A percentile compares a stretch with the other conserved stretches of the same genome.
phyloP scores from a whole-genome alignment of 768 basidiomycete species.

The Paxillus ammoniavirescens region DNA sequence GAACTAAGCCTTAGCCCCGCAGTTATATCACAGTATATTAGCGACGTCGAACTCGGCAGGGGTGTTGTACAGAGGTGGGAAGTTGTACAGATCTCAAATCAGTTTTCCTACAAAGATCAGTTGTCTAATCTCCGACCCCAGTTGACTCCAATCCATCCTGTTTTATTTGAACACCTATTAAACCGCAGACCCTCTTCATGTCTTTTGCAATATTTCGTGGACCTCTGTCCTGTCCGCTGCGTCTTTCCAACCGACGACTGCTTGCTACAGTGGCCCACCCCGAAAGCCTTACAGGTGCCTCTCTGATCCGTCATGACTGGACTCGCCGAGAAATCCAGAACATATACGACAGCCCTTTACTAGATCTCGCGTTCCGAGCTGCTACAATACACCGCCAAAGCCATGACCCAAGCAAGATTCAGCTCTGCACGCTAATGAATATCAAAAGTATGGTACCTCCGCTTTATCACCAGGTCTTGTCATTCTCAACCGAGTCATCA shows the following conservation, averaged over 20 bases:
- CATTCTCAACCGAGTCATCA: slow-evolving; percentile 10
- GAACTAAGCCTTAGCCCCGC: not conserved
- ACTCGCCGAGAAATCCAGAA: slow-evolving; percentile 74
- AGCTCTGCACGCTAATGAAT: slow-evolving; percentile 97
- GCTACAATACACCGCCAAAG: slow-evolving; percentile 81
- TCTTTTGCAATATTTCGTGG: slow-evolving; percentile 5
- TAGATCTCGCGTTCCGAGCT: slow-evolving; percentile 87
- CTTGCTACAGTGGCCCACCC: slow-evolving; percentile 55
- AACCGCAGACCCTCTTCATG: slow-evolving; percentile 8
- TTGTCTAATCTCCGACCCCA: not conserved
- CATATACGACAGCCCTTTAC: slow-evolving; percentile 82
- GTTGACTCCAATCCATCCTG: no score
- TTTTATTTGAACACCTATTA: not conserved
- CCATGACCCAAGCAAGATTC: slow-evolving; percentile 88
- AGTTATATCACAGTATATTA: not conserved
- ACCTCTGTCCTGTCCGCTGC: slow-evolving; percentile 7
- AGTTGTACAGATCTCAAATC: not conserved
- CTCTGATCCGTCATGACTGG: slow-evolving; percentile 63
- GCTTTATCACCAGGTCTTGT: slow-evolving; percentile 21
- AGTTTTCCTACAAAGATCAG: not conserved
- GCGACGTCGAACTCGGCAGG: not conserved
- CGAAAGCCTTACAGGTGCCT: slow-evolving; percentile 1
- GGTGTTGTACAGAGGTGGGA: not conserved
- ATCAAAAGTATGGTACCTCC: slow-evolving; percentile 79
- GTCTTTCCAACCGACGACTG: slow-evolving; percentile 37